Evolutionary conservation across 805 yeast species (phyloP).

Genomic region (Martiniozyma abietophila): DNA sequence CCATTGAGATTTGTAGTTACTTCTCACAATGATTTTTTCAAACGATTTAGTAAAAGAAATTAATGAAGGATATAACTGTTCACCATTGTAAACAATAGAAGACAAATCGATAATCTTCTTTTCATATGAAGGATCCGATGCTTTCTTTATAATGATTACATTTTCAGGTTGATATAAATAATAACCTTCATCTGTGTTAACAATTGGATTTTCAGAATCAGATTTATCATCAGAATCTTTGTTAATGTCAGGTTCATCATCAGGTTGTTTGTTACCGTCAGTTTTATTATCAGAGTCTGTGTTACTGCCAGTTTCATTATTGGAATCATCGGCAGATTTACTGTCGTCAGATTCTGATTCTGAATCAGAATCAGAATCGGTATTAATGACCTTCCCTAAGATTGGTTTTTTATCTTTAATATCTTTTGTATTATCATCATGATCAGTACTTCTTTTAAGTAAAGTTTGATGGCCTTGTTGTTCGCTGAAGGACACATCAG

Average conservation of each 20-base stretch:
- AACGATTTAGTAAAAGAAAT: constrained; percentile 36
- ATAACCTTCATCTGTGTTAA: constrained; percentile 35
- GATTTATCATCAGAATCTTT: constrained; percentile 2
- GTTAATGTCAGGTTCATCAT: not conserved
- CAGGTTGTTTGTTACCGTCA: not conserved
- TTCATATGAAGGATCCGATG: constrained; percentile 23
- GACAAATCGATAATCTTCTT: constrained; percentile 24
- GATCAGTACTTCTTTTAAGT: not conserved
- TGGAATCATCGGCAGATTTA: constrained; percentile 1
- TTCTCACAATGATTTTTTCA: constrained; percentile 42
- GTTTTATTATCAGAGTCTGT: constrained; percentile 1
- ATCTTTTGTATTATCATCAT: constrained; percentile 1
- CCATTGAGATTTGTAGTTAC: constrained; percentile 45
- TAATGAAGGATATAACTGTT: constrained; percentile 30
- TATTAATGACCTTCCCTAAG: not conserved
- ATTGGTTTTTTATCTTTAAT: too few species aligned
- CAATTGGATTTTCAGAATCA: not conserved
- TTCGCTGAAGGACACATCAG: too few species aligned
- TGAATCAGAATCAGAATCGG: constrained; percentile 1
- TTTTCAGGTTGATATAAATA: constrained; percentile 21
- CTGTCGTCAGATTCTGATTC: not conserved
- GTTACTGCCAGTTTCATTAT: not conserved
- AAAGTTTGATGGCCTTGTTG: too few species aligned
- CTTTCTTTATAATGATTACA: constrained; percentile 15
- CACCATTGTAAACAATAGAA: constrained; percentile 34